These are phyloP conservation scores for Trichophyton simii DNA, from an alignment of 2,329 filamentous ascomycete genomes.

Conservation along the genomic window DNA sequence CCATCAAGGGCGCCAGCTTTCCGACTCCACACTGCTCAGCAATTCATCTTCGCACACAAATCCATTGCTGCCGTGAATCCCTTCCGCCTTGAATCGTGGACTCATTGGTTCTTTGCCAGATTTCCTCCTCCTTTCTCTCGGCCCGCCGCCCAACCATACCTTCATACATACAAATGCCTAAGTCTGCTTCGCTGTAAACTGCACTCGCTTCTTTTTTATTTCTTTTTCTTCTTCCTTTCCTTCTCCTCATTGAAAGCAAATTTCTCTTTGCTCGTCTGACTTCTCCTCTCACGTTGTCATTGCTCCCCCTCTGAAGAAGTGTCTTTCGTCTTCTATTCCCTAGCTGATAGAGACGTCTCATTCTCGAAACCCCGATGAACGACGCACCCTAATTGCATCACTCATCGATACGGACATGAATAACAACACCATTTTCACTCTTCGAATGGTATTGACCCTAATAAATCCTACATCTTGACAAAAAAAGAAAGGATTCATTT, in stretches of 20 bases:
- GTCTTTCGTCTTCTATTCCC: constrained; percentile 1
- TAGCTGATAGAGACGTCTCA: constrained; percentile 1
- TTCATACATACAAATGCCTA: not conserved
- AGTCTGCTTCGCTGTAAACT: not conserved
- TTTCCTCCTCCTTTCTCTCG: constrained; percentile 4
- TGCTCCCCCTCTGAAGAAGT: not conserved
- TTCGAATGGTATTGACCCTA: constrained; percentile 3
- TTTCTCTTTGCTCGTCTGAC: constrained; percentile 1
- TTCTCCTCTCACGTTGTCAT: not conserved
- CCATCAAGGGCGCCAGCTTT: not conserved
- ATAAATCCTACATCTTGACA: constrained; percentile 1
- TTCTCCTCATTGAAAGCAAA: not conserved
- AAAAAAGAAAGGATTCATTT: constrained; percentile 5
- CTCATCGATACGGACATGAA: not conserved
- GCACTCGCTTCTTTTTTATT: not conserved
- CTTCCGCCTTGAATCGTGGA: constrained; percentile 6
- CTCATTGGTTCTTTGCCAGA: constrained; percentile 12
- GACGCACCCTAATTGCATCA: constrained; percentile 4
- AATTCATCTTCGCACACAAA: constrained; percentile 3
- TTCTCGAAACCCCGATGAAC: constrained; percentile 2
- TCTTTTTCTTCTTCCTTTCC: not conserved
- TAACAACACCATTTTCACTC: constrained; percentile 4
- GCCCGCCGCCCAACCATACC: not conserved
- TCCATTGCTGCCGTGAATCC: constrained; percentile 1
- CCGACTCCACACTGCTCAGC: constrained; percentile 1